Evolutionary conservation across 2,329 filamentous ascomycete species (phyloP).

Genomic region (Tolypocladium tundrense): DNA sequence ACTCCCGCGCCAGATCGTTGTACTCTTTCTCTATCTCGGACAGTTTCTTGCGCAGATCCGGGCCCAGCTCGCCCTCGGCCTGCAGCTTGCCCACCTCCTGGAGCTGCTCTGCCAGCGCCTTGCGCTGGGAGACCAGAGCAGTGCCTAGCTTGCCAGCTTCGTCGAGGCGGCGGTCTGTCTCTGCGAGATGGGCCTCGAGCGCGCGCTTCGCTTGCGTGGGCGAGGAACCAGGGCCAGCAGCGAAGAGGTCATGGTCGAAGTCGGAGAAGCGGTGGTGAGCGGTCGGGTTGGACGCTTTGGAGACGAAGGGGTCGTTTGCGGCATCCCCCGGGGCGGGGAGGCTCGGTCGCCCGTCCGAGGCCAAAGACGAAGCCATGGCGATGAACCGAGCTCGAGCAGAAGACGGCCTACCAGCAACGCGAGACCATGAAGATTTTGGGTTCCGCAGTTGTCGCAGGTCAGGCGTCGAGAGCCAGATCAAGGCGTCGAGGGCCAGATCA

Average conservation of each 20-base stretch:
- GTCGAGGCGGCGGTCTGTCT: conserved; percentile 84
- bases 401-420: background rate
- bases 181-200: conserved; percentile 80
- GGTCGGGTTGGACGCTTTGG: conserved; percentile 30
- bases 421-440: background rate
- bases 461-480: too few relatives aligned
- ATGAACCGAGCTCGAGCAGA: conserved; percentile 4
- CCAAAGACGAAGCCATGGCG: conserved; percentile 32
- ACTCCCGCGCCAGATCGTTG: conserved; percentile 85
- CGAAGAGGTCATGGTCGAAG: conserved; percentile 74
- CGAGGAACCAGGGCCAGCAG: conserved; percentile 64
- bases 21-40: conserved; percentile 88
- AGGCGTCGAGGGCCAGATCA: too few relatives aligned
- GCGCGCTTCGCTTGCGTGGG: conserved; percentile 81
- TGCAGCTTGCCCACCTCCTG: conserved; percentile 75
- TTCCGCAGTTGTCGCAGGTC: background rate
- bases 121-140: conserved; percentile 76
- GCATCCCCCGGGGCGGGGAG: conserved; percentile 25
- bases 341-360: conserved; percentile 28
- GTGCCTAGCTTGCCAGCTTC: conserved; percentile 86
- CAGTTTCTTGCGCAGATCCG: conserved; percentile 74
- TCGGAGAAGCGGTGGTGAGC: conserved; percentile 64
- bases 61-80: conserved; percentile 66
- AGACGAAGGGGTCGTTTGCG: conserved; percentile 48
- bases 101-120: conserved; percentile 70